Evolutionary conservation across 164 flowering plant genomes (phyloP), one percentile per base, ranked within the genome.

Genomic region (Aristolochia californica): DNA sequence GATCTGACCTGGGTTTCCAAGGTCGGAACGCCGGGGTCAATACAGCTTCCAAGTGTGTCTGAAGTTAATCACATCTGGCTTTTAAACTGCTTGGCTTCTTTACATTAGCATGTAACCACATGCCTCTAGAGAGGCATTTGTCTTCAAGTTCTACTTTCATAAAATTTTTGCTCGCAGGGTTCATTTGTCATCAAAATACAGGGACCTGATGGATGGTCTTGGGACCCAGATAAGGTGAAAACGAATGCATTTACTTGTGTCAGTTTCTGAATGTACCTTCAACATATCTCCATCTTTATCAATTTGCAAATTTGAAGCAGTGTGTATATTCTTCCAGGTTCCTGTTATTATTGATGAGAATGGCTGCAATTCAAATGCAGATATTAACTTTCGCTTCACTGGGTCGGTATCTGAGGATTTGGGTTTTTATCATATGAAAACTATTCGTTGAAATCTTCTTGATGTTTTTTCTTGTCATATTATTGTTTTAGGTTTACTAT

Each of bases 181-280:
- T 83, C 96, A 38, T 94, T 85, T 72, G 68, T 83, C 24, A 74
- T 94, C 66, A 74, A 80, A 74, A 66, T 94, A 56, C 84, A 76
- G 63, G 99, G 97, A 55, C 97, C 97, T 27, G 83, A 84, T 62
- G 99, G 99, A 66, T 94, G 97, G 99, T 78, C 99, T 28, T 89
- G 95, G 97, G 64, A 82, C 38, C 97, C 97, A 21, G 81, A 84
- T 68, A 79, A 84, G 87, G 95, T 88, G 22, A 48, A 59, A 69
- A 48, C n/a, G n/a, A 13, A 15, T 56, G 16, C n/a, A 10, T 23
- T 53, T 47, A 23, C 2, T 50, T 22, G 54, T 50, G 54, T 2
- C 54, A 22, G 9, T 5, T 1, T 23, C 1, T 43, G 20, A 8
- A 21, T 34, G n/a, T 18, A n/a, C 12, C 10, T 34, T 34, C 10